Evolutionary conservation across 225 moss, liverwort and hornwort genomes (phyloP), one percentile per base, ranked within the genome.

Genomic region (Thuidium tamariscinum): DNA sequence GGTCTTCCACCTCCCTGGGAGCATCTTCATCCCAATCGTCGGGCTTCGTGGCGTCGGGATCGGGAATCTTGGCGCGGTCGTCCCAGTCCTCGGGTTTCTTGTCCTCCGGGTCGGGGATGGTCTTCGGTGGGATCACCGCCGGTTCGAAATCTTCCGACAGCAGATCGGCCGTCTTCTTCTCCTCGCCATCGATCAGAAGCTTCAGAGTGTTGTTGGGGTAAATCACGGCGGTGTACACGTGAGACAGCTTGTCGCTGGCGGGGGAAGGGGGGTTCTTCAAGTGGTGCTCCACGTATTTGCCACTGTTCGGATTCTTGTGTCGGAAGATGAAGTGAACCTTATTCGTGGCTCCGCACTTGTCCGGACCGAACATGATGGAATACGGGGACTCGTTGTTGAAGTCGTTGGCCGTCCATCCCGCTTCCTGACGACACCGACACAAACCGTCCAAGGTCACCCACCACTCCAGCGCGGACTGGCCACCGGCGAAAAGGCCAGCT

Each of bases 271-370:
- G 94, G 83, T 85, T 87, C 89, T 94, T 94, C 60, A 98, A 83
- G 83, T 98, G 98, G 83, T 97, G 98, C 78, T 98, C 98, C 61
- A 97, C 94, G 68, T 90, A 95, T 29, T 95, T 94, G 21, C 95
- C 98, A 19, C 94, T 95, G 26, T 63, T 92, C 25, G 97, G 97
- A 23, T 92, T 96, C 89, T 97, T 98, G 90, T 98, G 97, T 1
- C 96, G 94, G 84, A 98, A 98, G 71, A 98, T 98, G 88, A 98
- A 97, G 88, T 98, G 98, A 4, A 98, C 98, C 86, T 98, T 98
- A 69, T 98, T 97, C 5, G 98, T 98, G 9, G 95, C 83, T 56
- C 98, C 98, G 82, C 98, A 99, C 88, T 96, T 97, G 82, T 99
- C 98, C 3, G 98, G 98, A 19, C 98, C 98, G 78, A 97, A 99